Evolutionary conservation across 2,329 filamentous ascomycete genomes (phyloP), one percentile per base, ranked within the genome.

Genomic region (Akanthomyces uredinophilus): DNA sequence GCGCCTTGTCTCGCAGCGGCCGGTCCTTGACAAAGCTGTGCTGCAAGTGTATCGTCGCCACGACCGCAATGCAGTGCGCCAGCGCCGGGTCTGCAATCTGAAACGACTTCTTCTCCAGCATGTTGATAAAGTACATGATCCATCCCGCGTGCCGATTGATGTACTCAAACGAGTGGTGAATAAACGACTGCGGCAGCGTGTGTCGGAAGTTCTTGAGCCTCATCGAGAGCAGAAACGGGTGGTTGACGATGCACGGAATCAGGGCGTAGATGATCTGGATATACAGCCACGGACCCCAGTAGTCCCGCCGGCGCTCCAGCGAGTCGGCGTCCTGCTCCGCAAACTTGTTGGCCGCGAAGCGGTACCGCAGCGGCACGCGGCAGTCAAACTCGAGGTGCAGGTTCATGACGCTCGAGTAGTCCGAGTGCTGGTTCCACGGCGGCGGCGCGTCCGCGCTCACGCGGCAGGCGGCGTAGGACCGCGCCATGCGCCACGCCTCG

Each of bases 251-350:
- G 63, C 80, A 83, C 1, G 82, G 73, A 46, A 81, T 82, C 0
- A 79, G 79, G 60, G 82, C 79, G 64, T 83, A 83, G 16, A 83
- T 69, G 62, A 83, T 78, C 63, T 84, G 81, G 35, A 79, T 75
- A 59, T 82, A 73, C 10, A 83, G 73, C 76, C 79, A 84, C 0
- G 81, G 79, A 0, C 77, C 79, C 81, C 81, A 84, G 63, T 83
- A 83, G 51, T 79, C 75, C 22, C 81, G 73, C 56, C 78, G 74
- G 0, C 71, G 67, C 61, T 81, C 73, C 3, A 84, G 67, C 8
- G 78, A 74, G 24, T 78, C 76, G 0, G 71, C 61, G 0, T 75
- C 70, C 35, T 75, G 72, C 20, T 80, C 74, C 0, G 72, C 73
- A 53, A 83, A 77, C n/a, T 78, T 75, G 8, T 80, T 78, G 4